Evolutionary conservation across 176 grass and related monocot genomes (phyloP), one percentile per base, ranked within the genome.

Genomic region (Oryza rufipogon): DNA sequence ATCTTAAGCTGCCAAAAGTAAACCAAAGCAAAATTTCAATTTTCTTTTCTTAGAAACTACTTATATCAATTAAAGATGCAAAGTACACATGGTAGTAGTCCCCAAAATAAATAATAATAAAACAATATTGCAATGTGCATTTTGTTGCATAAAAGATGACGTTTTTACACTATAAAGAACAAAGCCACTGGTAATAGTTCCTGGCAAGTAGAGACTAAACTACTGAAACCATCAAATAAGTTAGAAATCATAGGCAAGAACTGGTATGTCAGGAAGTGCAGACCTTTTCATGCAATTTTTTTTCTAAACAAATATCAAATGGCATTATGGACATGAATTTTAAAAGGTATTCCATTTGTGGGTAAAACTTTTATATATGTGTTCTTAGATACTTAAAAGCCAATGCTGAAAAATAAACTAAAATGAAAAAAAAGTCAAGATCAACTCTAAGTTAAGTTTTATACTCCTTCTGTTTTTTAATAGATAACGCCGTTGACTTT

Each of bases 1-100:
- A 96, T 82, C 58, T 89, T 87, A 69, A 91, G 87, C 93, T 96
- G 93, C 51, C 47, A 84, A 79, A 15, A 75, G 36, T 78, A 28
- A 25, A 76, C 5, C 81, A 13, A 61, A 70, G 51, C n/a, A 36
- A 71, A 26, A 10, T 30, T 34, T 61, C 45, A 81, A 60, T n/a
- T 26, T 69, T 58, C 51, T 8, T 44, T 42, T 14, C 49, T 45
- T n/a, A 71, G n/a, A 49, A 85, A 46, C 16, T 58, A 44, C n/a
- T 49, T 25, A 15, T 26, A 41, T 68, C 9, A 73, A 26, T 41
- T 73, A 67, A 79, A 22, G 1, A 6, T 33, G 44, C 5, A 70
- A 61, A 66, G 25, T 16, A 33, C 26, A 68, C 41, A 61, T 12
- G 6, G 74, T 48, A 48, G 42, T 32, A 33, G 51, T 22, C 12